Evolutionary conservation across 164 flowering plant species (phyloP).

Genomic region (Annona cherimola): DNA sequence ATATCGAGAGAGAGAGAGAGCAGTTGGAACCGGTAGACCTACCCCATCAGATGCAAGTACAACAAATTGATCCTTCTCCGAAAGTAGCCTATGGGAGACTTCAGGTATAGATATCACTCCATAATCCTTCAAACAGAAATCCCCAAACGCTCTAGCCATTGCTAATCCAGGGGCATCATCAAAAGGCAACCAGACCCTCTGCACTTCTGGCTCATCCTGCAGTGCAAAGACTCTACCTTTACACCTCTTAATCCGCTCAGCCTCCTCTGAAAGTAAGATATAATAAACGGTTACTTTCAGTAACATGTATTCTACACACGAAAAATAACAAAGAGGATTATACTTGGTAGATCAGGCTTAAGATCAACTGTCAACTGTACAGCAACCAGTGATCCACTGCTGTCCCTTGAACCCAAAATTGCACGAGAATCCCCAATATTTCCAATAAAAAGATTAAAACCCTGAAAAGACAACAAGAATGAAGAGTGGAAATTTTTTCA

Average conservation of each 20-base stretch:
- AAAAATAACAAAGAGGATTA: conserved; percentile 11
- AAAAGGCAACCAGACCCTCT: conserved; percentile 81
- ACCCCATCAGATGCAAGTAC: conserved; percentile 99
- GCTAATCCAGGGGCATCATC: conserved; percentile 94
- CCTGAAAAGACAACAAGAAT: conserved; percentile 34
- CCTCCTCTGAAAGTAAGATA: conserved; percentile 54
- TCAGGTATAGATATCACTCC: conserved; percentile 93
- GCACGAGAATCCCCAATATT: conserved; percentile 95
- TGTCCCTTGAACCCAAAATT: conserved; percentile 69
- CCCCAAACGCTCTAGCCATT: conserved; percentile 99
- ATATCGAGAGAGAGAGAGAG: not conserved
- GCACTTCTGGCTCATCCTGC: conserved; percentile 95
- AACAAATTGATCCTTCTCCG: conserved; percentile 76
- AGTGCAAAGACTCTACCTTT: conserved; percentile 94
- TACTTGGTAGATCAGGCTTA: conserved; percentile 91
- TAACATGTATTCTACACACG: not conserved
- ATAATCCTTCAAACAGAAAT: conserved; percentile 92
- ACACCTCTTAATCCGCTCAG: conserved; percentile 87
- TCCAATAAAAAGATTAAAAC: conserved; percentile 84
- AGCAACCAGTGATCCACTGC: conserved; percentile 57
- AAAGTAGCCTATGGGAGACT: conserved; percentile 62
- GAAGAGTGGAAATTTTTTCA: not conserved
- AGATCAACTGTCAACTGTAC: conserved; percentile 78
- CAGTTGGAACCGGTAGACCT: conserved; percentile 17
- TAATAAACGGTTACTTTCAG: not conserved